These are phyloP conservation scores for Aspergillus quadricinctus DNA, from an alignment of 2,329 filamentous ascomycete genomes.

Conservation along the genomic window DNA sequence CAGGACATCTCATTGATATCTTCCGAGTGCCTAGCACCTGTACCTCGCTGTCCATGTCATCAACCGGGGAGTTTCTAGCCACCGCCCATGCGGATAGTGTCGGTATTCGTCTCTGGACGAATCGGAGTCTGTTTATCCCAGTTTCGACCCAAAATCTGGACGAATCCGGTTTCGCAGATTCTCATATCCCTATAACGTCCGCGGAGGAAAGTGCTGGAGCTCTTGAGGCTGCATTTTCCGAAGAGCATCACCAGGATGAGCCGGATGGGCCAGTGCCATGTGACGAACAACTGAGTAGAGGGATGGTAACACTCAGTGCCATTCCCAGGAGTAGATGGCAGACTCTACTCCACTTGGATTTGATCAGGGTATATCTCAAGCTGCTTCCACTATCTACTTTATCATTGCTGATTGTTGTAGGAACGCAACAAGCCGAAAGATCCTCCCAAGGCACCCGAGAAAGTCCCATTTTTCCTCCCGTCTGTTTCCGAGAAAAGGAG, in stretches of 20 bases:
- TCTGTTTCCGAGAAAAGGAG: constrained; percentile 26
- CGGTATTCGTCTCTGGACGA: constrained; percentile 94
- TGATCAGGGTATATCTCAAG: constrained; percentile 57
- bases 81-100: constrained; percentile 77
- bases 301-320: constrained; percentile 83
- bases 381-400: constrained; percentile 7
- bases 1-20: constrained; percentile 89
- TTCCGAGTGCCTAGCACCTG: constrained; percentile 76
- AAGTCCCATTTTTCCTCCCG: constrained; percentile 92
- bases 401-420: constrained; percentile 34
- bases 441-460: constrained; percentile 84
- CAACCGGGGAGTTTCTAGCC: constrained; percentile 89
- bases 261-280: constrained; percentile 51
- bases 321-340: constrained; percentile 93
- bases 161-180: constrained; percentile 64
- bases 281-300: constrained; percentile 72
- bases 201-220: constrained; percentile 75
- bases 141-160: constrained; percentile 81
- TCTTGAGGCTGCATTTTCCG: constrained; percentile 70
- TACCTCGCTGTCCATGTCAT: constrained; percentile 80
- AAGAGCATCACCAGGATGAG: constrained; percentile 44
- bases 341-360: constrained; percentile 83
- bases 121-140: constrained; percentile 84
- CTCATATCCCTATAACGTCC: constrained; percentile 68
- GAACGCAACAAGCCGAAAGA: constrained; percentile 92